phyloP scores from a whole-genome alignment of 345 rosid species.

The Melastoma malabathricum region DNA sequence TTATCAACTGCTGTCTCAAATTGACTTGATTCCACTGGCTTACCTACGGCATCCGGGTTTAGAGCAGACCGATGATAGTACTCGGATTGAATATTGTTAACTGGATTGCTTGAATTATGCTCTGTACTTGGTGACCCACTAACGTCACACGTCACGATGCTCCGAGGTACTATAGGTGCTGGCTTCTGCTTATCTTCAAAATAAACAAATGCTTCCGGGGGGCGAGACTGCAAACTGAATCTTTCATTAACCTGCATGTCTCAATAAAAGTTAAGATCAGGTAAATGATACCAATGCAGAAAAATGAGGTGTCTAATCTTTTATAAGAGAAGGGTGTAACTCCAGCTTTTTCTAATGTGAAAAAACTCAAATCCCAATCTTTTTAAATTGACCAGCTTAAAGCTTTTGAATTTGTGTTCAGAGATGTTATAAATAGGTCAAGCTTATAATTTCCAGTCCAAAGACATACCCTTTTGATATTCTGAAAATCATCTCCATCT shows the following conservation, averaged over 20 bases:
- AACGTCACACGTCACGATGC: slow-evolving; percentile 15
- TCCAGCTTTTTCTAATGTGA: too few relatives aligned
- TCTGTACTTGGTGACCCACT: slow-evolving; percentile 16
- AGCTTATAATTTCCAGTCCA: background rate
- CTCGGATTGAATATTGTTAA: slow-evolving; percentile 7
- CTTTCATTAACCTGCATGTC: slow-evolving; percentile 21
- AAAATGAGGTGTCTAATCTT: too few relatives aligned
- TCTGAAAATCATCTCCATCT: slow-evolving; percentile 18
- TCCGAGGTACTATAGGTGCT: slow-evolving; percentile 19
- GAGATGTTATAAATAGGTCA: too few relatives aligned
- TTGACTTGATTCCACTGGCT: slow-evolving; percentile 15
- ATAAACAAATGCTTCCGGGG: slow-evolving; percentile 20
- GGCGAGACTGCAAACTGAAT: slow-evolving; percentile 15
- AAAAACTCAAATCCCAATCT: background rate
- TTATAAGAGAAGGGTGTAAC: too few relatives aligned
- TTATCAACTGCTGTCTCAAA: slow-evolving; percentile 15
- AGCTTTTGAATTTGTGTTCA: too few relatives aligned
- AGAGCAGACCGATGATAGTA: slow-evolving; percentile 17
- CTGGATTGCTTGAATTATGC: slow-evolving; percentile 11
- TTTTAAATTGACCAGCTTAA: too few relatives aligned
- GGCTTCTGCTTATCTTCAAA: slow-evolving; percentile 17
- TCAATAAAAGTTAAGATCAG: too few relatives aligned
- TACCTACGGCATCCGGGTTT: slow-evolving; percentile 7
- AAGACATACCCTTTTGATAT: slow-evolving; percentile 2
- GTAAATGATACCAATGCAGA: too few relatives aligned